Evolutionary conservation across 1,139 yeast species (phyloP), one percentile per base, ranked within the genome.

Genomic region (Entelexis paramagnoliae): DNA sequence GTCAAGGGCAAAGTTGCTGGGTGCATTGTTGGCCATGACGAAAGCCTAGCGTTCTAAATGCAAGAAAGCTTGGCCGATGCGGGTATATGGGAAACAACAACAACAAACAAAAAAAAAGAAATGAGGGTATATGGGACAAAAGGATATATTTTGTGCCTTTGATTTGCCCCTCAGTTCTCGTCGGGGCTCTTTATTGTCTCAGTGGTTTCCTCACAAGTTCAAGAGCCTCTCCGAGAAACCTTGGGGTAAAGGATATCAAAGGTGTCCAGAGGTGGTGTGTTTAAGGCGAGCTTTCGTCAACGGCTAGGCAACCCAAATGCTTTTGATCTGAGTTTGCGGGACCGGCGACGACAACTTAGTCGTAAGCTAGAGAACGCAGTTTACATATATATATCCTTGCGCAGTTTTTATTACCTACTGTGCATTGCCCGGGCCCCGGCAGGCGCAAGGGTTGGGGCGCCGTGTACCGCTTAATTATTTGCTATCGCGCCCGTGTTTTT

Each of bases 401-500:
- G 34, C 33, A 24, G 33, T 26, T 29, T 41, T 29, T 22, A 17
- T 41, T 41, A 41, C 35, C 29, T 41, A 41, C 26, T 17, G 11
- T 41, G 45, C 45, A 29, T 9, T 11, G 45, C 45, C 35, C 45
- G 45, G 35, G 14, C 35, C 19, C 22, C 35, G 45, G 45, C 35
- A 29, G 45, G 26, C 10, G 26, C 45, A n/a, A 41, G 45, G 45
- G 45, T 41, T 41, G 8, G 45, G 45, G 32, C 24, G 34, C 24
- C 19, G 20, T 38, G 29, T 17, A 13, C 45, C 13, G 35, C 14
- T 29, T 41, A 41, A 41, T 41, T 40, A 41, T 41, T 41, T 28
- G 44, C 44, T 40, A 40, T 40, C 44, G 45, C 45, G 45, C 26
- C 32, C 4, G 35, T 41, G 45, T 41, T 41, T 41, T 41, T 19